Evolutionary conservation across 2,329 filamentous ascomycete genomes (phyloP).

Genomic region (Aaosphaeria arxii): DNA sequence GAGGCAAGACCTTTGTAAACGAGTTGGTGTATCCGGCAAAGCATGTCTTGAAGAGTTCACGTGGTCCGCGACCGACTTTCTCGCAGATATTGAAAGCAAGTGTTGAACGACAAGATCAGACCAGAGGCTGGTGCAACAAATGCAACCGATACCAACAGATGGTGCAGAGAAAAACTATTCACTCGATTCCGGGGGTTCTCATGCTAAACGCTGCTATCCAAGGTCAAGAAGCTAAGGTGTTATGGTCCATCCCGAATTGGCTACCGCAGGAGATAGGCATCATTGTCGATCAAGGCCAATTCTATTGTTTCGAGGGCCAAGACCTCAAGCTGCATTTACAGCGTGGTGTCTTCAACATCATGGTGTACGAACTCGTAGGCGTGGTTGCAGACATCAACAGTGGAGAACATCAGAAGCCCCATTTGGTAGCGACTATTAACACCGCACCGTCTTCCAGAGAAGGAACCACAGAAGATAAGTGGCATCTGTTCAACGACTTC

Average conservation of each 20-base stretch:
- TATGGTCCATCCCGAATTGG: constrained; percentile 90
- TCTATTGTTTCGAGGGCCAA: constrained; percentile 92
- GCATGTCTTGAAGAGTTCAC: constrained; percentile 56
- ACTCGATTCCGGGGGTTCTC: constrained; percentile 77
- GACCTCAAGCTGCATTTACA: constrained; percentile 79
- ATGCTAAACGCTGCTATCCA: constrained; percentile 81
- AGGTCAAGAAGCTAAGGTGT: constrained; percentile 67
- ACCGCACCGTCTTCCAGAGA: constrained; percentile 66
- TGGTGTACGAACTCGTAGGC: constrained; percentile 88
- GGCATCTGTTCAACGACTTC: constrained; percentile 98
- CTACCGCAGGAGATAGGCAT: constrained; percentile 92
- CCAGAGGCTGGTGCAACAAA: constrained; percentile 87
- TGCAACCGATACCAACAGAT: constrained; percentile 91
- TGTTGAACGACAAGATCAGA: constrained; percentile 83
- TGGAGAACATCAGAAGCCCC: constrained; percentile 79
- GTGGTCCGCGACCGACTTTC: constrained; percentile 60
- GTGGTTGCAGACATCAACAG: constrained; percentile 87
- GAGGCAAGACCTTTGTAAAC: constrained; percentile 76
- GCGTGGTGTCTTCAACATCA: constrained; percentile 74
- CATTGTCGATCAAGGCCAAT: constrained; percentile 84
- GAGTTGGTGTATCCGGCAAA: constrained; percentile 77
- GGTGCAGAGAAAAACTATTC: constrained; percentile 78
- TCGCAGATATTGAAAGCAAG: constrained; percentile 90
- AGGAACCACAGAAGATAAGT: constrained; percentile 63
- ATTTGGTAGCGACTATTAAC: constrained; percentile 89